Evolutionary conservation across 78 protist species (phyloP), one percentile per base, ranked within the genome.

Genomic region (Dictyostelium brefeldianum): DNA sequence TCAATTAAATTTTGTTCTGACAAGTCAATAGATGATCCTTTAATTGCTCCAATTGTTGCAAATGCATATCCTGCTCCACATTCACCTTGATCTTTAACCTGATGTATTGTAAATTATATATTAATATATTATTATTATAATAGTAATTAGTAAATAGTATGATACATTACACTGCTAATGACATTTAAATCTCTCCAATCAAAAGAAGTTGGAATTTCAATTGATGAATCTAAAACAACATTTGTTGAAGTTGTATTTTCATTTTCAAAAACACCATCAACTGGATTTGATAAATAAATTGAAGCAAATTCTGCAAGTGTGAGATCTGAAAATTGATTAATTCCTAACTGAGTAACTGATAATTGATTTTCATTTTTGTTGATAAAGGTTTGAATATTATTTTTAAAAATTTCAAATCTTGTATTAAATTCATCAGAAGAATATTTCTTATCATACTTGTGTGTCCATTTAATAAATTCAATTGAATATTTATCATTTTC

Each of bases 31-130:
- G 27, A 36, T 57, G 84, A 80, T 20, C 89, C 94, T 71, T 90
- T 91, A 46, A 93, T 41, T 12, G 92, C 3, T 20, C 83, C 92
- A 2, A 83, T 20, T 8, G 97, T 48, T 11, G 94, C 22, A 91
- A 97, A 95, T 29, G 98, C 91, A 94, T 95, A 97, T 94, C 98
- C 95, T 36, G 92, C 69, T 15, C 97, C 96, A 80, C 98, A 97
- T 74, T 94, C 90, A 22, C 95, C 91, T 90, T 96, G 97, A 89
- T 95, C 59, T 87, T 94, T 95, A 41, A 95, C 43, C 43, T 54
- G 14, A n/a, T 7, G 15, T 20, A 20, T 7, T 20, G 12, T 11
- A 56, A 56, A 56, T 9, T n/a, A 57, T 12, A 56, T 7, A n/a
- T n/a, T n/a, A 22, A 15, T 54, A 17, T 0, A 20, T n/a, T 7